phyloP scores from a whole-genome alignment of 2,329 filamentous ascomycete genomes.

The Ceratocystiopsis minuta region DNA sequence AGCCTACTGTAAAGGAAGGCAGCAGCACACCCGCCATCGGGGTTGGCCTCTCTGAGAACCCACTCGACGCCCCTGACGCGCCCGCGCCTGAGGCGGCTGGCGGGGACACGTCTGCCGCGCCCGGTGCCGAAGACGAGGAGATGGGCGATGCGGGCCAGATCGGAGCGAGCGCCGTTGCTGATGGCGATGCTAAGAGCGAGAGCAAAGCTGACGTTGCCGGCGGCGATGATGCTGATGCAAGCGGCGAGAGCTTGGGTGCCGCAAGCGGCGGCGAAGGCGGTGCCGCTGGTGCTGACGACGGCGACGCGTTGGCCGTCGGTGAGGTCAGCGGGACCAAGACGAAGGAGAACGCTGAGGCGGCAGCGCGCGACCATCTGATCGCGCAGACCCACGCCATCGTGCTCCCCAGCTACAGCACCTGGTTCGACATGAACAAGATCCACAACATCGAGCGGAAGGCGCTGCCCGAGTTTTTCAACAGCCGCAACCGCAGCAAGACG shows the following conservation, averaged over 20 bases:
- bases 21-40: constrained; percentile 36
- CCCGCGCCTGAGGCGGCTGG: constrained; percentile 42
- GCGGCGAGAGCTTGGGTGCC: neutral
- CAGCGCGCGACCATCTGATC: constrained; percentile 80
- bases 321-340: constrained; percentile 40
- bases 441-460: constrained; percentile 87
- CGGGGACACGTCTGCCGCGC: constrained; percentile 2
- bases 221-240: constrained; percentile 1
- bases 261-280: constrained; percentile 1
- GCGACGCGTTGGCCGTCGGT: constrained; percentile 25
- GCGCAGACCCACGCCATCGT: constrained; percentile 92
- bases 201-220: constrained; percentile 5
- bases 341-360: constrained; percentile 67
- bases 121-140: constrained; percentile 55
- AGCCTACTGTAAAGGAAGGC: constrained; percentile 38
- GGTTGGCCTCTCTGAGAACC: constrained; percentile 37
- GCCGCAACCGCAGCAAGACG: constrained; percentile 93
- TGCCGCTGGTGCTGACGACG: constrained; percentile 20
- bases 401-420: constrained; percentile 90
- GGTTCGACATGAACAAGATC: constrained; percentile 96
- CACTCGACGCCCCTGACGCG: constrained; percentile 49
- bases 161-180: neutral
- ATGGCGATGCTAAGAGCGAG: neutral
- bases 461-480: constrained; percentile 96
- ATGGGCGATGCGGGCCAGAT: constrained; percentile 66